These are phyloP conservation scores for Leersia perrieri DNA, from an alignment of 176 grass and related monocot species.

Conservation along the genomic window DNA sequence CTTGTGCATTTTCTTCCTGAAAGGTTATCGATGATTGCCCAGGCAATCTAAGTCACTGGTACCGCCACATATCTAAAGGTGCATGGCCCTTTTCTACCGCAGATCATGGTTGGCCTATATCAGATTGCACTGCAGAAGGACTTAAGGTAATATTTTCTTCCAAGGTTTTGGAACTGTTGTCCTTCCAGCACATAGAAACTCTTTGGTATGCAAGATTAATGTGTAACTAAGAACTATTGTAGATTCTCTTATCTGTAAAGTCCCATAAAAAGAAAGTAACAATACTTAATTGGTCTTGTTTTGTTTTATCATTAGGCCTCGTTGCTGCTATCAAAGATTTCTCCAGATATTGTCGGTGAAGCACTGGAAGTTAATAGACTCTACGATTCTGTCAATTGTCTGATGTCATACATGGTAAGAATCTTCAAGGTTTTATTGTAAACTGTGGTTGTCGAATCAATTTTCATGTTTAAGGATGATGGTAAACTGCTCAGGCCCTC, in stretches of 20 bases:
- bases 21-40: conserved; percentile 85
- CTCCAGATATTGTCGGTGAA: conserved; percentile 74
- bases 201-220: background rate
- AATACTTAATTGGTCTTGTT: background rate
- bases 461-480: background rate
- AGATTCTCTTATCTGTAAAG: background rate
- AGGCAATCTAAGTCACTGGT: conserved; percentile 72
- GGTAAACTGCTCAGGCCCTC: background rate
- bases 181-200: conserved; percentile 7
- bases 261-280: too few species aligned
- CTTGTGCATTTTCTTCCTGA: conserved; percentile 21
- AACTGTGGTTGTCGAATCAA: background rate
- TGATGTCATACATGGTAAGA: conserved; percentile 87
- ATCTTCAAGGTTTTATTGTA: background rate
- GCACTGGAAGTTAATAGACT: conserved; percentile 55
- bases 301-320: conserved; percentile 51
- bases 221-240: background rate
- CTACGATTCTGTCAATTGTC: conserved; percentile 90
- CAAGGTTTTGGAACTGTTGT: background rate
- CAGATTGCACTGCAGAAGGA: conserved; percentile 96
- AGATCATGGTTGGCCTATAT: conserved; percentile 95
- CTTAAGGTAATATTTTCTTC: conserved; percentile 49
- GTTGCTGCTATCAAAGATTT: conserved; percentile 79
- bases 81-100: conserved; percentile 93
- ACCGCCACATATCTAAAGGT: conserved; percentile 98